Evolutionary conservation across 2,329 filamentous ascomycete genomes (phyloP), one percentile per base, ranked within the genome.

Genomic region (Tolypocladium sp.): DNA sequence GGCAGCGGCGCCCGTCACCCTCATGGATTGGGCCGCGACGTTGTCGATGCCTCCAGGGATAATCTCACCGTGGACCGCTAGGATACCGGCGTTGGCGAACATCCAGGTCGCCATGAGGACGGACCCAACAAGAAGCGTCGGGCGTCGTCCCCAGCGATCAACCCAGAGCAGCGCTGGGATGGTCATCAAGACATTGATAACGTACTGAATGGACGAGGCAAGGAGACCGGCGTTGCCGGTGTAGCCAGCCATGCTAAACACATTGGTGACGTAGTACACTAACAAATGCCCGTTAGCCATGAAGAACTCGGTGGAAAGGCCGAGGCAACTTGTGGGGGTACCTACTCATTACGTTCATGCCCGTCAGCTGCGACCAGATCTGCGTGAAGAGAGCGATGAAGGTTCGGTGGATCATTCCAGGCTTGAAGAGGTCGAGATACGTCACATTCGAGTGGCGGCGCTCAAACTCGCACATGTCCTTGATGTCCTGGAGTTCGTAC

Each of bases 151-250:
- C 85, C 87, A 90, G 58, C 80, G 78, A 65, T 94, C 90, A 66
- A 92, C 82, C 76, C 78, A 92, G 59, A 92, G 73, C 30, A 93
- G 79, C 1, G 89, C 89, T 0, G 89, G 88, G 3, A 92, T 70
- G 0, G 90, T 93, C 85, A 91, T 90, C 57, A 86, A 61, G 1
- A 93, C 89, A 70, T 92, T 92, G 77, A 93, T 90, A 65, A 92
- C 79, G 62, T 84, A 84, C 64, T 82, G 78, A 22, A 85, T 81
- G 5, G 78, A 80, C 0, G 81, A 82, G 1, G 81, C 81, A 54
- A 82, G 74, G 12, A 84, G 71, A 42, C 79, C 80, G 61, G 80
- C 72, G 59, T 83, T 80, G 12, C 73, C 71, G 13, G 56, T 60
- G 58, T 76, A 75, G 0, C 73, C 73, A 0, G 73, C 73, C 73